These are phyloP conservation scores for Rhizopus microsporus DNA, from an alignment of 371 early-diverging fungal genomes.

Conservation along the genomic window DNA sequence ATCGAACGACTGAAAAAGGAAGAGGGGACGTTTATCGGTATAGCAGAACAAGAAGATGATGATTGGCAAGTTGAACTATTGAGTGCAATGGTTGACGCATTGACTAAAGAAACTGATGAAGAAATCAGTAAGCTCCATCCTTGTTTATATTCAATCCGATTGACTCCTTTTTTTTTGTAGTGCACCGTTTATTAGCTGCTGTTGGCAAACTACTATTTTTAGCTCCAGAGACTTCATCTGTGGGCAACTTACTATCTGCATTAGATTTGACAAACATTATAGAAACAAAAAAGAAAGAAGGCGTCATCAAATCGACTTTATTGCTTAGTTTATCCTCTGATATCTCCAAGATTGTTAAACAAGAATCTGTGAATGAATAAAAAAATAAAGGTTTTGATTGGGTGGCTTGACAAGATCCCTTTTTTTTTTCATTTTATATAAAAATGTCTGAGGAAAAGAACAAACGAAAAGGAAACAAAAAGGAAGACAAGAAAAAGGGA, in stretches of 20 bases:
- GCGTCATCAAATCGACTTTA: slow-evolving; percentile 21
- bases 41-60: slow-evolving; percentile 57
- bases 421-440: too few relatives aligned
- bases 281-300: slow-evolving; percentile 31
- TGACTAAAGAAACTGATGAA: slow-evolving; percentile 56
- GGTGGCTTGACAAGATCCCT: too few relatives aligned
- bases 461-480: slow-evolving; percentile 13
- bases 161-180: slow-evolving; percentile 10
- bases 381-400: too few relatives aligned
- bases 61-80: slow-evolving; percentile 71
- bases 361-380: neutral
- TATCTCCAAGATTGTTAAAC: slow-evolving; percentile 28
- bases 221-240: slow-evolving; percentile 34
- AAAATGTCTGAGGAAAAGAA: slow-evolving; percentile 8
- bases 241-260: slow-evolving; percentile 34
- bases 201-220: slow-evolving; percentile 46
- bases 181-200: slow-evolving; percentile 45
- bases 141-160: neutral
- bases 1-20: slow-evolving; percentile 44
- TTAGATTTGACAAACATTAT: slow-evolving; percentile 33
- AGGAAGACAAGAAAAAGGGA: slow-evolving; percentile 9
- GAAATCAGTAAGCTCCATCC: slow-evolving; percentile 38
- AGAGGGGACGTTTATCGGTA: slow-evolving; percentile 39
- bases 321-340: slow-evolving; percentile 31
- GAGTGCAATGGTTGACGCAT: slow-evolving; percentile 63